A percentile compares a stretch with the other conserved stretches of the same genome.
Evolutionary conservation across 2,329 filamentous ascomycete genomes (phyloP).

Genomic region (Metarhizium album): DNA sequence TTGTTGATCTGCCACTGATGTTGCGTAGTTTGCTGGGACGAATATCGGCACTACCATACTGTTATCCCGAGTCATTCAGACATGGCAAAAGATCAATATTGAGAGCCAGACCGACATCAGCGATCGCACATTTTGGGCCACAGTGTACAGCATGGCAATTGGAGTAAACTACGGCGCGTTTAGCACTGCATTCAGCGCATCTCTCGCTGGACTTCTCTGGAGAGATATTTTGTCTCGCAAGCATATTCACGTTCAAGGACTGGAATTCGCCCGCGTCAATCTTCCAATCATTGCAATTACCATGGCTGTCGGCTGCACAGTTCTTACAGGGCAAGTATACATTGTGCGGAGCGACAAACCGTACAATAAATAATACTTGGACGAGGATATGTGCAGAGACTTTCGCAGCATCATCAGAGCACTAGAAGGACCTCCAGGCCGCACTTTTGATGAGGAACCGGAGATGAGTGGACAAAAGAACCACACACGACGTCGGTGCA

Average conservation of each 20-base stretch:
- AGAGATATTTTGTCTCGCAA: conserved; percentile 58
- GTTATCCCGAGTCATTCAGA: conserved; percentile 57
- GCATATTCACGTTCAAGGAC: conserved; percentile 50
- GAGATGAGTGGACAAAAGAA: background rate
- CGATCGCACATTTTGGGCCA: conserved; percentile 60
- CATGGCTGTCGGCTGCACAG: conserved; percentile 52
- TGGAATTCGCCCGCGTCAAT: conserved; percentile 60
- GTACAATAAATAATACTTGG: conserved; percentile 6
- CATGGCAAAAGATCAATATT: conserved; percentile 52
- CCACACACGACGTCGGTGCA: too few relatives aligned
- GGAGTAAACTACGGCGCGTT: conserved; percentile 69
- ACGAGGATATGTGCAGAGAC: background rate
- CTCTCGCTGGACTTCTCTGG: conserved; percentile 62
- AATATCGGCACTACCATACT: conserved; percentile 70
- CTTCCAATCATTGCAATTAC: conserved; percentile 59
- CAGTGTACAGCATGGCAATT: conserved; percentile 63
- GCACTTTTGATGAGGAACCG: background rate
- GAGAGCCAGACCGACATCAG: conserved; percentile 37
- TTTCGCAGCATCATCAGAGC: too few relatives aligned
- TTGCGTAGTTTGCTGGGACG: conserved; percentile 58
- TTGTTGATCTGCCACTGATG: background rate
- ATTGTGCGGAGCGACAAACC: conserved; percentile 24
- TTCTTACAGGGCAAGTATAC: conserved; percentile 54
- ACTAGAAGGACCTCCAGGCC: too few relatives aligned
- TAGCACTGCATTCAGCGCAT: conserved; percentile 61